These are phyloP conservation scores for Coelastrella sp. DNA, from an alignment of 139 green algal species.

Conservation along the genomic window DNA sequence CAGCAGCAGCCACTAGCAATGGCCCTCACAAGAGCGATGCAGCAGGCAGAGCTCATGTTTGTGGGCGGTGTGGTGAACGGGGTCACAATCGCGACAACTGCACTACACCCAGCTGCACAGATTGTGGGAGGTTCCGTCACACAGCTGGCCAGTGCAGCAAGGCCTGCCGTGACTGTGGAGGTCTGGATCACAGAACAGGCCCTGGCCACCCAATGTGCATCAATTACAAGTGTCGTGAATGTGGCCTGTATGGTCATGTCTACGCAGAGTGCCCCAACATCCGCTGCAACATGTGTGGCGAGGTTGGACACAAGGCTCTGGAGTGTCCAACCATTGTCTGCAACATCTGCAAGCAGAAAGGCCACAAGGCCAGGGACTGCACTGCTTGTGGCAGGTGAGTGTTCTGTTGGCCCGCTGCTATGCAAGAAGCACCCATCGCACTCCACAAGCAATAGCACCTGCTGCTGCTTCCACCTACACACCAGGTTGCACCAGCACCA, in stretches of 20 bases:
- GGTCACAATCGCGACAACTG: constrained; percentile 24
- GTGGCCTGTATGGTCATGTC: constrained; percentile 41
- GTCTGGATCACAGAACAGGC: constrained; percentile 11
- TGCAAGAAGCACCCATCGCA: too few relatives aligned
- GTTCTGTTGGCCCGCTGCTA: background rate
- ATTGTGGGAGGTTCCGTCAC: constrained; percentile 27
- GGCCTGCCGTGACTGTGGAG: background rate
- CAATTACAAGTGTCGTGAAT: constrained; percentile 46
- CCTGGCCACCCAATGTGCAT: constrained; percentile 39
- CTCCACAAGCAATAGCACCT: too few relatives aligned
- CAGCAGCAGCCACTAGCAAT: constrained; percentile 2
- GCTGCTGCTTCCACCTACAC: too few relatives aligned
- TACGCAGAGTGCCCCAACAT: constrained; percentile 48
- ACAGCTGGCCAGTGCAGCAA: constrained; percentile 13
- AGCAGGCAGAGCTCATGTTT: constrained; percentile 14
- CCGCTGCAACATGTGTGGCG: constrained; percentile 36
- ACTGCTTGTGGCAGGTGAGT: background rate
- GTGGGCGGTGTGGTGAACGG: constrained; percentile 33
- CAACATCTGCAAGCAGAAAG: constrained; percentile 46
- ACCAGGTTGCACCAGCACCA: too few relatives aligned
- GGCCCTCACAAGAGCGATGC: background rate
- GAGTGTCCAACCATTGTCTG: constrained; percentile 41
- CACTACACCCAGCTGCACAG: constrained; percentile 15
- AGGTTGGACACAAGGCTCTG: constrained; percentile 40
- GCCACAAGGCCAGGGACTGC: constrained; percentile 40